phyloP scores from a whole-genome alignment of 495 filamentous ascomycete species.

The Monascus purpureus region DNA sequence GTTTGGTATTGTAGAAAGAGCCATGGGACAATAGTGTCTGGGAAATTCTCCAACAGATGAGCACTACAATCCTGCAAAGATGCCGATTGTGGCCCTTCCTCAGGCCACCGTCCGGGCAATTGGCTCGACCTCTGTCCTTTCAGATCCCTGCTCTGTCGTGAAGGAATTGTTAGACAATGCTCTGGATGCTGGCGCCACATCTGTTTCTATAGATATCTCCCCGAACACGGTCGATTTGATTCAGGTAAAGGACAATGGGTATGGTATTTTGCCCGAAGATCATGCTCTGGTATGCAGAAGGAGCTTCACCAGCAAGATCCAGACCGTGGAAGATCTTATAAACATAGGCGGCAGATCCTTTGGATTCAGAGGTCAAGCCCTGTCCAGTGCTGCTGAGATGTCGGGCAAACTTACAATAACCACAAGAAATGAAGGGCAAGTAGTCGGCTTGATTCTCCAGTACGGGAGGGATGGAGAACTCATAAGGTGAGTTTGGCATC shows the following conservation, averaged over 20 bases:
- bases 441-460: constrained; percentile 41
- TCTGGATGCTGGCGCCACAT: constrained; percentile 66
- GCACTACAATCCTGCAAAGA: too few species aligned
- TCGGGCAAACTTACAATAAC: constrained; percentile 48
- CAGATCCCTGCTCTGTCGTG: constrained; percentile 56
- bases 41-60: too few species aligned
- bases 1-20: too few species aligned
- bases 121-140: constrained; percentile 58
- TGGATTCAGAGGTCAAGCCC: constrained; percentile 79
- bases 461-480: constrained; percentile 39
- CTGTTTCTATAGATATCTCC: constrained; percentile 59
- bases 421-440: constrained; percentile 58
- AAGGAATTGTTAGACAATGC: constrained; percentile 93
- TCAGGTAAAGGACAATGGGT: constrained; percentile 81
- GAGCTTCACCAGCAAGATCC: constrained; percentile 79
- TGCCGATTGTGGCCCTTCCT: constrained; percentile 57
- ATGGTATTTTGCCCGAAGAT: constrained; percentile 63
- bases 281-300: constrained; percentile 51
- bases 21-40: too few species aligned
- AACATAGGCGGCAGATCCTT: constrained; percentile 50
- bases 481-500: constrained; percentile 16
- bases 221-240: constrained; percentile 68
- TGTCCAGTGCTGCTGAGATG: constrained; percentile 64
- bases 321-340: constrained; percentile 54
- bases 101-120: constrained; percentile 49